Percentiles rank a stretch among this genome's conserved stretches.
Conservation (phyloP, 176 grass and related monocot species). For the Hyparrhenia diplandra region DNA sequence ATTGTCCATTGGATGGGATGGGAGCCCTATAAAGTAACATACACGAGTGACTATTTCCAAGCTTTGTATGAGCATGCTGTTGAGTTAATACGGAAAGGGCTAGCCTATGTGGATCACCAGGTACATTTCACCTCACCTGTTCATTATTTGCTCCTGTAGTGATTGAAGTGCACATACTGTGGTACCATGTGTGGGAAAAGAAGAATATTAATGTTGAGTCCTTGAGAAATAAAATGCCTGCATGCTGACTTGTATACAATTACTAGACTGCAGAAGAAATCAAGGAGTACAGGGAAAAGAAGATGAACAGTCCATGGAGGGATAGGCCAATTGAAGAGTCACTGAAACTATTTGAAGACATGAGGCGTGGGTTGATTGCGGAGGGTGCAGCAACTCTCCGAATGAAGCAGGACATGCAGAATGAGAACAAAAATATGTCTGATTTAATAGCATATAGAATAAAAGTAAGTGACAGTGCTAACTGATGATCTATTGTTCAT, state of each 20-base stretch:
- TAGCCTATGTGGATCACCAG: constrained; percentile 99
- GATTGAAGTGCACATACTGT: constrained; percentile 3
- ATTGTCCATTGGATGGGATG: constrained; percentile 92
- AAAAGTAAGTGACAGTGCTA: constrained; percentile 61
- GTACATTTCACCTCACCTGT: constrained; percentile 28
- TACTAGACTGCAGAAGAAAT: constrained; percentile 83
- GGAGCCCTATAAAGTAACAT: constrained; percentile 97
- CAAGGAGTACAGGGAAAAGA: constrained; percentile 94
- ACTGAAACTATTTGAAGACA: constrained; percentile 90
- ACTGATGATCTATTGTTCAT: not conserved
- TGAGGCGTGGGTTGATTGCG: constrained; percentile 75
- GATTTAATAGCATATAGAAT: constrained; percentile 98
- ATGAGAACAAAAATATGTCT: constrained; percentile 97
- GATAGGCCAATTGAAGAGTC: constrained; percentile 79
- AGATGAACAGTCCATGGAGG: constrained; percentile 97
- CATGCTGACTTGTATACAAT: constrained; percentile 31
- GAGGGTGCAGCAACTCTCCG: constrained; percentile 86
- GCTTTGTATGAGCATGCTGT: constrained; percentile 81
- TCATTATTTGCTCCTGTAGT: constrained; percentile 10
- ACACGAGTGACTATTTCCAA: constrained; percentile 98
- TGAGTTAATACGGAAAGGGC: constrained; percentile 77
- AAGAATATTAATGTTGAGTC: not conserved
- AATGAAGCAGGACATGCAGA: constrained; percentile 99
- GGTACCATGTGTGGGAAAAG: not conserved
- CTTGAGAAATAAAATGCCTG: constrained; percentile 25